These are phyloP conservation scores for Euclidium syriacum DNA, from an alignment of 345 rosid genomes.

Conservation along the genomic window DNA sequence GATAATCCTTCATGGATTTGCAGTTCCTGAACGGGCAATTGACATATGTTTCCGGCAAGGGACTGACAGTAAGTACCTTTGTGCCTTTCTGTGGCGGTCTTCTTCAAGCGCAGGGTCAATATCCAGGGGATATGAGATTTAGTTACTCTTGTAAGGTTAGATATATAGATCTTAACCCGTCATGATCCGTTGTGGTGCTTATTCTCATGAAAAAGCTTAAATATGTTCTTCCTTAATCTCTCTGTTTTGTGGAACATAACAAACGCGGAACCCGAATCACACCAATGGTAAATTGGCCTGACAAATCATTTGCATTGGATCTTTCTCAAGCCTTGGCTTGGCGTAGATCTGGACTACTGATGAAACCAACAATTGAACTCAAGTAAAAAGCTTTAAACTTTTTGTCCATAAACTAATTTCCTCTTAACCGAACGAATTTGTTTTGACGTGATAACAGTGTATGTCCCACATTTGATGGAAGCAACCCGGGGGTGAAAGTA, in stretches of 20 bases:
- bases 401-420: background rate
- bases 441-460: slow-evolving; percentile 36
- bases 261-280: slow-evolving; percentile 87
- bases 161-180: background rate
- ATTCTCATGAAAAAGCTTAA: too few relatives aligned
- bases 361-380: slow-evolving; percentile 74
- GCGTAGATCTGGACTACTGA: slow-evolving; percentile 85
- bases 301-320: slow-evolving; percentile 69
- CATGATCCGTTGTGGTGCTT: background rate
- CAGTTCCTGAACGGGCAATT: slow-evolving; percentile 94
- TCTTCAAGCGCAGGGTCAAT: slow-evolving; percentile 96
- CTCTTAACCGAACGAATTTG: background rate
- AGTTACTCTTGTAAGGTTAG: slow-evolving; percentile 86
- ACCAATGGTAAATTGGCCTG: slow-evolving; percentile 88
- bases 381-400: slow-evolving; percentile 38
- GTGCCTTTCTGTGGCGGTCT: slow-evolving; percentile 80
- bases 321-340: slow-evolving; percentile 83
- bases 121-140: slow-evolving; percentile 96
- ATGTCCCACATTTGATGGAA: slow-evolving; percentile 82
- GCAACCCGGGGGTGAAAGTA: slow-evolving; percentile 69
- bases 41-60: slow-evolving; percentile 88
- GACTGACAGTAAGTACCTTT: slow-evolving; percentile 85
- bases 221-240: background rate
- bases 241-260: slow-evolving; percentile 43
- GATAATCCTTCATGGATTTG: slow-evolving; percentile 76